Base-by-base conservation (phyloP, 257 asterid genomes). In the Nicotiana tabacum region DNA sequence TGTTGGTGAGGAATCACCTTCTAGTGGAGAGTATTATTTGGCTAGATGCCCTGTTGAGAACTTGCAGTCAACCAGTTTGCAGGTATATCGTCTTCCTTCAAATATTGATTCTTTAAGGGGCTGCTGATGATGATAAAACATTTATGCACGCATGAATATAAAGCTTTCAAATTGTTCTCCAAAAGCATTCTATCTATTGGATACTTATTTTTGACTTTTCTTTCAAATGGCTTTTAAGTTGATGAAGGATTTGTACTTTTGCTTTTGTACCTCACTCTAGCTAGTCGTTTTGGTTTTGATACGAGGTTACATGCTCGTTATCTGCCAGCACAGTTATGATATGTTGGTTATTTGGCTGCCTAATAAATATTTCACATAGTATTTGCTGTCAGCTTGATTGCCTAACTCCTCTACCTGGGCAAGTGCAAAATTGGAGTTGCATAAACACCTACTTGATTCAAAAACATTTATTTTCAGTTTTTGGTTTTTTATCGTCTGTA, bases 21-120 rank as follows among this genome's bases (percentile, higher is more conserved):
- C 55, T 37, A 77, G 64, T 69, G 97, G 92, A 85, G 76, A 82
- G 83, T 94, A 90, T 90, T 90, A 89, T 86, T 89, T 96, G 56
- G 94, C 97, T 58, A 89, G 89, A 84, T 92, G 97, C 85, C 83
- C 86, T 82, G 97, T 87, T 77, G 91, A 90, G 79, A 90, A 92
- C 80, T 85, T 84, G 24, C 90, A 83, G 46, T 89, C 93, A 13
- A 78, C 86, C 76, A 83, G 83, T 81, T 86, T 91, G 90, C 89
- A 91, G 97, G 99, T 94, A 86, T 51, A 51, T 48, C 13, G 51
- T 66, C 53, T 29, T 81, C 64, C 80, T 27, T 55, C 78, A 53
- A 5, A 18, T 51, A 6, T 72, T 43, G 51, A 33, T 17, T 29
- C 58, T 32, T 24, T 21, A 66, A 72, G 5, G 68, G 67, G 57